Evolutionary conservation across 2,329 filamentous ascomycete species (phyloP).

Genomic region (Penicillium sp.): DNA sequence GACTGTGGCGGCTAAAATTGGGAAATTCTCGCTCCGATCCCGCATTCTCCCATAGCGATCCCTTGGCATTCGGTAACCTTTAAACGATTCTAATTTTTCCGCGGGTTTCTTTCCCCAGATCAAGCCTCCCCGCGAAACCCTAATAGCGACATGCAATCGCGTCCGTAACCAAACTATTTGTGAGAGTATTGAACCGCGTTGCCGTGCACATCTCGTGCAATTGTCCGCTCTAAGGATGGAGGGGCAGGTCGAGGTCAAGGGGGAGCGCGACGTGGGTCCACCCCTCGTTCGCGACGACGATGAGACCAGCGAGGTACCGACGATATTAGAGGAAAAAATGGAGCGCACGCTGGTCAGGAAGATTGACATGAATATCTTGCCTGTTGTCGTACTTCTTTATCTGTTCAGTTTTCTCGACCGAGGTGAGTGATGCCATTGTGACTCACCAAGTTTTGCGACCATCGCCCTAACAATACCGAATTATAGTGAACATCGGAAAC

Average conservation of each 20-base stretch:
- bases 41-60: background rate
- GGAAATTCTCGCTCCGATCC: background rate
- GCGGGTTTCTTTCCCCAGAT: background rate
- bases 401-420: constrained; percentile 76
- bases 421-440: constrained; percentile 31
- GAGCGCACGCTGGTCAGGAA: constrained; percentile 41
- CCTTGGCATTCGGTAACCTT: background rate
- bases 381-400: constrained; percentile 57
- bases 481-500: constrained; percentile 71
- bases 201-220: background rate
- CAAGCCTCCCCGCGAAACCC: background rate
- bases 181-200: background rate
- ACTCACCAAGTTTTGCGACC: background rate
- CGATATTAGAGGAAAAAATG: constrained; percentile 31
- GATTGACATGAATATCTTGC: constrained; percentile 47
- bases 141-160: background rate
- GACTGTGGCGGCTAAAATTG: background rate
- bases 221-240: constrained; percentile 13
- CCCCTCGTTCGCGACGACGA: constrained; percentile 11
- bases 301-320: constrained; percentile 22
- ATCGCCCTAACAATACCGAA: background rate
- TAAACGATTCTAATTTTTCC: background rate
- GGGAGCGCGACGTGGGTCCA: constrained; percentile 18
- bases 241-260: constrained; percentile 13
- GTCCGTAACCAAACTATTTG: background rate